Evolutionary conservation across 352 stramenopile species (phyloP).

Genomic region (Globisporangium nagaii): DNA sequence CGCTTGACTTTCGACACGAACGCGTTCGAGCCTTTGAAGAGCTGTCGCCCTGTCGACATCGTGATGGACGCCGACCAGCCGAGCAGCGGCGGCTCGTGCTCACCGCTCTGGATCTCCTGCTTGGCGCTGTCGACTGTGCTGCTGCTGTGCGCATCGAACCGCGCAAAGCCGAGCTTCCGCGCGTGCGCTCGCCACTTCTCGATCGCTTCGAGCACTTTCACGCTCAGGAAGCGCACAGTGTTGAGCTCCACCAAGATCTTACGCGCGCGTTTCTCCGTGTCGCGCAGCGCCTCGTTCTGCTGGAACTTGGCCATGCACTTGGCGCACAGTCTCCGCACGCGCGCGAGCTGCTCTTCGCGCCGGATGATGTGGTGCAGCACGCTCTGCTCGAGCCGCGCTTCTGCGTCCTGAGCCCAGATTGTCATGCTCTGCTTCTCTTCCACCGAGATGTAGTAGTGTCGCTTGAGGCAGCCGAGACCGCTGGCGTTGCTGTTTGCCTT

Average conservation of each 20-base stretch:
- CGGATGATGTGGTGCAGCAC: constrained; percentile 48
- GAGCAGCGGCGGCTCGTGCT: constrained; percentile 23
- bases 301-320: constrained; percentile 70
- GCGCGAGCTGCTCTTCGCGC: constrained; percentile 53
- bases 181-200: constrained; percentile 53
- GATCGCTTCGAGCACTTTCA: constrained; percentile 67
- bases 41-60: constrained; percentile 46
- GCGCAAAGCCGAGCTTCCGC: constrained; percentile 41
- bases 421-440: constrained; percentile 57
- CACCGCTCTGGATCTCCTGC: not conserved
- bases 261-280: constrained; percentile 28
- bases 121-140: not conserved
- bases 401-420: constrained; percentile 51
- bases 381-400: constrained; percentile 61
- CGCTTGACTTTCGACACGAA: constrained; percentile 71
- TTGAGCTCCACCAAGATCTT: constrained; percentile 51
- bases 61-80: constrained; percentile 74
- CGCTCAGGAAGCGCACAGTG: constrained; percentile 49
- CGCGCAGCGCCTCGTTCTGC: constrained; percentile 41
- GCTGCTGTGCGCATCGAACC: constrained; percentile 18
- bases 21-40: constrained; percentile 66
- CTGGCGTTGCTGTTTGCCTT: constrained; percentile 17
- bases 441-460: constrained; percentile 70
- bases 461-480: constrained; percentile 54
- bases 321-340: constrained; percentile 21